Conservation (phyloP, 2,329 filamentous ascomycete species). For the Phyllosticta capitalensis region DNA sequence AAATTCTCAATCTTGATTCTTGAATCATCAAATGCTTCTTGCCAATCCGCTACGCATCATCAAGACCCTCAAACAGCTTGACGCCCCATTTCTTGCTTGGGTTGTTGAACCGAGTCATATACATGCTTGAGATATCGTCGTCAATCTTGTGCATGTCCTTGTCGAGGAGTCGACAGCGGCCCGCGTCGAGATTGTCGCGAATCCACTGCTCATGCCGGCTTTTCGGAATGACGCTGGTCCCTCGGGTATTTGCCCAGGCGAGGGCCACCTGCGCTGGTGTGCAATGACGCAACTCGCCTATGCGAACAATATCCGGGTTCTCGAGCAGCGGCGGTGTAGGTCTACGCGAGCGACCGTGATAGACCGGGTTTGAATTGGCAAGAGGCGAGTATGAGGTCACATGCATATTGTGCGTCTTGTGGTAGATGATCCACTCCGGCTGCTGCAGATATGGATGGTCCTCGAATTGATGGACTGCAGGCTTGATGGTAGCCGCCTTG, state of each 20-base stretch:
- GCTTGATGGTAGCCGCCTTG: slow-evolving; percentile 51
- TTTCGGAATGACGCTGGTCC: slow-evolving; percentile 38
- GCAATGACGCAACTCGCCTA: slow-evolving; percentile 33
- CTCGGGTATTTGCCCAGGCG: slow-evolving; percentile 40
- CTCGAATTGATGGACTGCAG: slow-evolving; percentile 73
- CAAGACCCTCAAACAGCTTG: slow-evolving; percentile 33
- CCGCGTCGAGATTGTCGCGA: slow-evolving; percentile 33
- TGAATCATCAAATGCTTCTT: not conserved
- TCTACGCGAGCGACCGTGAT: slow-evolving; percentile 16
- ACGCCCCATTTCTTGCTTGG: slow-evolving; percentile 32
- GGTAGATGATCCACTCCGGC: slow-evolving; percentile 42
- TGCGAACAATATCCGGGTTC: slow-evolving; percentile 30
- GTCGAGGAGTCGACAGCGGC: slow-evolving; percentile 26
- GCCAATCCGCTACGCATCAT: slow-evolving; percentile 15
- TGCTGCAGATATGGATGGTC: slow-evolving; percentile 62
- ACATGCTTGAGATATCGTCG: slow-evolving; percentile 22
- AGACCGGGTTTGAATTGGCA: slow-evolving; percentile 40
- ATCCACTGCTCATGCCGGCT: slow-evolving; percentile 35
- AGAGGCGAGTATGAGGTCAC: slow-evolving; percentile 44
- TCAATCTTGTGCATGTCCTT: slow-evolving; percentile 28
- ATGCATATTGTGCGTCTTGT: slow-evolving; percentile 41
- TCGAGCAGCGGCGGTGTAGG: slow-evolving; percentile 28
- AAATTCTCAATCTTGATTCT: not conserved
- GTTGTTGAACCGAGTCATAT: slow-evolving; percentile 30
- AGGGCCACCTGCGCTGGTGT: slow-evolving; percentile 38